Conservation (phyloP, 2,329 filamentous ascomycete species). For the Fusarium haematococcum region DNA sequence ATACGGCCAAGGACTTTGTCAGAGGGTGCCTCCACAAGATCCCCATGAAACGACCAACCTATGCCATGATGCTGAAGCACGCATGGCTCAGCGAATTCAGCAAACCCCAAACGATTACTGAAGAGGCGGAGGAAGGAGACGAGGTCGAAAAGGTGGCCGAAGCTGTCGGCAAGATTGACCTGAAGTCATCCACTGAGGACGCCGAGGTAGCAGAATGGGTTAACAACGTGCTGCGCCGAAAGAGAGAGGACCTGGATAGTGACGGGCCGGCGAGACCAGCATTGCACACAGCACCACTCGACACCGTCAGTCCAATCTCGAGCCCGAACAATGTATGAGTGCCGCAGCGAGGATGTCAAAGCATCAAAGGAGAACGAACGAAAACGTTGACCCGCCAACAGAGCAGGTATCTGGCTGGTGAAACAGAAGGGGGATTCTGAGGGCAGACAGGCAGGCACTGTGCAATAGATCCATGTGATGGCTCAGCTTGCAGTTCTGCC, state of each 20-base stretch:
- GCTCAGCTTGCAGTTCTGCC: background rate
- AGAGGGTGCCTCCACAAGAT: conserved; percentile 91
- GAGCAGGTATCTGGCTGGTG: conserved; percentile 46
- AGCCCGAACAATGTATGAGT: conserved; percentile 51
- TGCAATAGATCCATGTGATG: conserved; percentile 17
- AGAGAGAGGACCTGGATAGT: conserved; percentile 62
- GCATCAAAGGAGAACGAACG: background rate
- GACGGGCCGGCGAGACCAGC: conserved; percentile 76
- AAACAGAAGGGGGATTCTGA: conserved; percentile 5
- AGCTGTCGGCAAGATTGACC: conserved; percentile 57
- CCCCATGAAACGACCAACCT: conserved; percentile 91
- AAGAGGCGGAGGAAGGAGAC: conserved; percentile 75
- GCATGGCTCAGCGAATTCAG: conserved; percentile 84
- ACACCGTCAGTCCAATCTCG: conserved; percentile 71
- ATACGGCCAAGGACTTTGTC: conserved; percentile 87
- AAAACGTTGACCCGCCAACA: conserved; percentile 30
- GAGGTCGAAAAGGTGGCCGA: conserved; percentile 58
- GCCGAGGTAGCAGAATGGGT: conserved; percentile 91
- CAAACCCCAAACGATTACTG: conserved; percentile 79
- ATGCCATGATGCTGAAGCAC: conserved; percentile 88
- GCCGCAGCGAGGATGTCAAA: background rate
- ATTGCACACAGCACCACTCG: conserved; percentile 86
- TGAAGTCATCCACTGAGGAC: conserved; percentile 67
- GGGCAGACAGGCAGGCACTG: conserved; percentile 18
- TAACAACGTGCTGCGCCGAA: conserved; percentile 70